These are phyloP conservation scores for Elsinoe batatas DNA, from an alignment of 2,329 filamentous ascomycete genomes.

Conservation along the genomic window DNA sequence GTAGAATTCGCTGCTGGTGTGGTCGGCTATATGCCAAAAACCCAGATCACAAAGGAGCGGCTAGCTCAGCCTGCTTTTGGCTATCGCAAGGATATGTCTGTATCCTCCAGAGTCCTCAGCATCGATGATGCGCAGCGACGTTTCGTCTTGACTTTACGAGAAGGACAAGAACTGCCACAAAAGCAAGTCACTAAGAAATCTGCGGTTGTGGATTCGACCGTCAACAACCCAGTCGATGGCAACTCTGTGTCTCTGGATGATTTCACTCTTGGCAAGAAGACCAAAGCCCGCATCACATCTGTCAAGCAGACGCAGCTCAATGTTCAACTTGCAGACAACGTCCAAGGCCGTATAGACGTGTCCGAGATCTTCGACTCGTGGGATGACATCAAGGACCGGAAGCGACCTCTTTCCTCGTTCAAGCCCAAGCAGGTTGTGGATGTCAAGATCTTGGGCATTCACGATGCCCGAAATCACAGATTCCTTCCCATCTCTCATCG, in stretches of 20 bases:
- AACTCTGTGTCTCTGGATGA: slow-evolving; percentile 58
- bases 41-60: slow-evolving; percentile 62
- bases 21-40: slow-evolving; percentile 70
- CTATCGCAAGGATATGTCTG: slow-evolving; percentile 63
- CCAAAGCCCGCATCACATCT: slow-evolving; percentile 69
- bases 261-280: slow-evolving; percentile 60
- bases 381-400: slow-evolving; percentile 76
- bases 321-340: slow-evolving; percentile 73
- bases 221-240: slow-evolving; percentile 54
- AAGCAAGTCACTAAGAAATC: slow-evolving; percentile 26
- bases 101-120: slow-evolving; percentile 61
- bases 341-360: slow-evolving; percentile 86
- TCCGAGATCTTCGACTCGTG: slow-evolving; percentile 83
- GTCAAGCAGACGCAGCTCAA: slow-evolving; percentile 90
- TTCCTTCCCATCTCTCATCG: slow-evolving; percentile 89
- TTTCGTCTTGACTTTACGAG: slow-evolving; percentile 55
- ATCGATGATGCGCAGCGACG: slow-evolving; percentile 61
- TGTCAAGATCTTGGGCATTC: slow-evolving; percentile 73
- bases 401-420: slow-evolving; percentile 68
- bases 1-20: slow-evolving; percentile 76
- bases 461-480: slow-evolving; percentile 80
- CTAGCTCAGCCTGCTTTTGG: slow-evolving; percentile 65
- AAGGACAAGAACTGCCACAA: slow-evolving; percentile 26
- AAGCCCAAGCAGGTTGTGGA: slow-evolving; percentile 58
- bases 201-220: slow-evolving; percentile 17